Base-by-base conservation (phyloP, 495 filamentous ascomycete genomes). In the Hypoxylon rickii region DNA sequence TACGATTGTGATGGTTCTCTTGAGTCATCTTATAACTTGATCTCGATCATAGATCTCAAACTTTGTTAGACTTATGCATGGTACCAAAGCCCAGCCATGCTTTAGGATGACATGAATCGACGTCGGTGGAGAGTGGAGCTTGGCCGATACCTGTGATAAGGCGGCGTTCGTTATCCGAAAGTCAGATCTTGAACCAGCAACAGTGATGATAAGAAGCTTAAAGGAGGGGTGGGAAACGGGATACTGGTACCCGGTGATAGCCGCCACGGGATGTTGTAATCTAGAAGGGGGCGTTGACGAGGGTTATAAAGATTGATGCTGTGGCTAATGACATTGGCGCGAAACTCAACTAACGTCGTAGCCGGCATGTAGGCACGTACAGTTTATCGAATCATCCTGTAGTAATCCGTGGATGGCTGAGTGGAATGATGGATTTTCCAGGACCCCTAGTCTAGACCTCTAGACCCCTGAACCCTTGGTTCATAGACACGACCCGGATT, bases 191-290 rank as follows among this genome's bases (percentile, higher is more conserved):
- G 3, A 7, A 36, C 24, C 13, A 42, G 36, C 29, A 34, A 55
- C 40, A 4, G 19, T 31, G 16, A 15, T 17, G 45, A 55, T 49
- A 52, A 53, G 51, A 16, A 32, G 11, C 15, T 13, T 18, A n/a
- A n/a, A 11, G 22, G 47, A 29, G 15, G 39, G 10, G 29, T 15
- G n/a, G 4, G 26, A 20, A 34, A 39, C 11, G 44, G 38, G 43
- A 32, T 38, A n/a, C n/a, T n/a, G n/a, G n/a, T n/a, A n/a, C 20
- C 58, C 58, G 58, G 5, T 57, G 52, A 50, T 57, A 57, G 41
- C 46, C 58, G 58, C 16, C 22, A 31, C 43, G 48, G 58, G 26
- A n/a, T n/a, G n/a, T n/a, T n/a, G n/a, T n/a, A n/a, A n/a, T n/a
- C n/a, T 57, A 43, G 49, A 55, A n/a, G n/a, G n/a, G n/a, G 34